Evolutionary conservation across 306 rosid genomes (phyloP).

Genomic region (Trifolium pratense): DNA sequence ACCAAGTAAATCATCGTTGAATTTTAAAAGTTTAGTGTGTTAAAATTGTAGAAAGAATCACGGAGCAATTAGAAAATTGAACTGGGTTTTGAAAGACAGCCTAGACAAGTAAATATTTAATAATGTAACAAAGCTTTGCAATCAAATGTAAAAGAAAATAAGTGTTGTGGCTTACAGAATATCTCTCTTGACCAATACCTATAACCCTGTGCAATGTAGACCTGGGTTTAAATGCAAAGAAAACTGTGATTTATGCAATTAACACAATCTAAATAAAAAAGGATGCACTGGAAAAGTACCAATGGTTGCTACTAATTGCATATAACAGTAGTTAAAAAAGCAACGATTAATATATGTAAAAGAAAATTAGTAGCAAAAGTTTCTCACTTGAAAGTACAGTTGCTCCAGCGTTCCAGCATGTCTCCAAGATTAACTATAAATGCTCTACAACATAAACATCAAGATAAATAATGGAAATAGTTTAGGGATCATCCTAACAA

Average conservation of each 20-base stretch:
- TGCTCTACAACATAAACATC: constrained; percentile 59
- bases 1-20: neutral
- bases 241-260: constrained; percentile 10
- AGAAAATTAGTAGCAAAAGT: constrained; percentile 20
- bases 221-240: constrained; percentile 54
- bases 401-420: constrained; percentile 99
- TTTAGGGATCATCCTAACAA: constrained; percentile 3
- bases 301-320: neutral
- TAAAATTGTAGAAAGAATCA: constrained; percentile 15
- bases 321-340: neutral
- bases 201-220: constrained; percentile 94
- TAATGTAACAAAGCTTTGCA: neutral
- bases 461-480: neutral
- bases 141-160: neutral
- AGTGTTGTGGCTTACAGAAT: constrained; percentile 63
- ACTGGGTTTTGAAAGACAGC: neutral
- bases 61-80: neutral
- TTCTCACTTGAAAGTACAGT: constrained; percentile 75
- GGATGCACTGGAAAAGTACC: neutral
- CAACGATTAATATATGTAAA: neutral
- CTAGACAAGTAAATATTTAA: neutral
- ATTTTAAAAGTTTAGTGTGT: neutral
- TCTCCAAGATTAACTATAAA: constrained; percentile 93
- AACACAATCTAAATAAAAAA: constrained; percentile 20
- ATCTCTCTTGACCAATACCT: constrained; percentile 83